These are phyloP conservation scores for Pyrus betulifolia DNA, from an alignment of 306 rosid genomes.

Conservation along the genomic window DNA sequence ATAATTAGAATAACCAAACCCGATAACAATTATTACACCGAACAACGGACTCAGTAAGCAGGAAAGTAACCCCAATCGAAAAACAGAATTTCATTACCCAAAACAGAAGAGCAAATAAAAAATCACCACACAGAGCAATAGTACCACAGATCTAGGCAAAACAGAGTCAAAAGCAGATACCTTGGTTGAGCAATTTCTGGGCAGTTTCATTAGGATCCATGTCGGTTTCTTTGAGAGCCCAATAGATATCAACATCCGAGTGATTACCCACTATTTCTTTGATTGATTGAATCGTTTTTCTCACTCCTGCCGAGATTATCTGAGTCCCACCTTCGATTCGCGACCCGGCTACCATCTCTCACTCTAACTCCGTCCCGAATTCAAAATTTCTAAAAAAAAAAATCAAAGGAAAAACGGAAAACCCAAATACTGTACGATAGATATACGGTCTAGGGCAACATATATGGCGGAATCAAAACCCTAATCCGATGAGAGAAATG, in stretches of 20 bases:
- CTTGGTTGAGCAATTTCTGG: constrained; percentile 96
- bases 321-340: constrained; percentile 66
- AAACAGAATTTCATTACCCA: constrained; percentile 5
- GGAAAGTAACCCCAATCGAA: neutral
- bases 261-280: constrained; percentile 80
- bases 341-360: constrained; percentile 58
- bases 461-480: constrained; percentile 28
- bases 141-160: neutral
- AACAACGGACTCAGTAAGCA: neutral
- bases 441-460: neutral
- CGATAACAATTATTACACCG: neutral
- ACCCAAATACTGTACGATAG: neutral
- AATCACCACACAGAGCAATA: neutral
- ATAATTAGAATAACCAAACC: neutral
- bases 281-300: constrained; percentile 80
- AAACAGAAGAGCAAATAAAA: neutral
- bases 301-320: constrained; percentile 52
- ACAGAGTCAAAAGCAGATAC: constrained; percentile 21
- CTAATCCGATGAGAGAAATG: constrained; percentile 19
- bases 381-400: neutral
- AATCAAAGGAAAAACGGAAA: neutral
- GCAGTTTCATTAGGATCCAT: constrained; percentile 99
- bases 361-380: constrained; percentile 1
- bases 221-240: constrained; percentile 66
- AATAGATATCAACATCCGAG: constrained; percentile 88